Conservation (phyloP, 192 early-diverging fungal genomes). For the Entomortierella parvispora region DNA sequence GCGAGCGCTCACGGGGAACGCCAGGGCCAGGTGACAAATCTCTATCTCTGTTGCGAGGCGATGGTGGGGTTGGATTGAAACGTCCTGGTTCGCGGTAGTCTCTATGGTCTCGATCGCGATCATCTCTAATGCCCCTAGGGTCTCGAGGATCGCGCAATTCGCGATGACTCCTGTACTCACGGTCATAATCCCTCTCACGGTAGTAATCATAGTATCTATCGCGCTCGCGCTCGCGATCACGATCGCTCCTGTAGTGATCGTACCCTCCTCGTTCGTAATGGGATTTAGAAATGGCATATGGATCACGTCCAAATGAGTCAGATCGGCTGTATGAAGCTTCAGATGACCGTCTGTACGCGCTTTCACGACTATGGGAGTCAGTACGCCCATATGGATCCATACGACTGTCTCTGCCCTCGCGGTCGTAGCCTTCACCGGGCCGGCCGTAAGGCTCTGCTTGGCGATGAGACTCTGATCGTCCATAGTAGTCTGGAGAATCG, state of each 20-base stretch:
- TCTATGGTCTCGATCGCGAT: slow-evolving; percentile 17
- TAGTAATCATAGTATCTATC: slow-evolving; percentile 47
- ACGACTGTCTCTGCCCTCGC: slow-evolving; percentile 22
- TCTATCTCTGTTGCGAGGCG: slow-evolving; percentile 25
- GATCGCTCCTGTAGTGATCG: slow-evolving; percentile 39
- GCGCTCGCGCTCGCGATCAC: slow-evolving; percentile 40
- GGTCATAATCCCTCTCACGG: slow-evolving; percentile 40
- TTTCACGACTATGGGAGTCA: slow-evolving; percentile 35
- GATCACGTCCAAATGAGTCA: slow-evolving; percentile 36
- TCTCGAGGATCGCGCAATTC: slow-evolving; percentile 37
- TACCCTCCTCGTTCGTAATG: slow-evolving; percentile 45
- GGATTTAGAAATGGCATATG: slow-evolving; percentile 31
- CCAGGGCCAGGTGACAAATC: slow-evolving; percentile 17
- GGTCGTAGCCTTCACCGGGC: slow-evolving; percentile 12
- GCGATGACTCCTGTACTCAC: slow-evolving; percentile 32
- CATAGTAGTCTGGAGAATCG: slow-evolving; percentile 32
- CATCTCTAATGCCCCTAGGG: slow-evolving; percentile 14
- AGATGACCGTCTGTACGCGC: slow-evolving; percentile 27
- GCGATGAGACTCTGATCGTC: slow-evolving; percentile 32
- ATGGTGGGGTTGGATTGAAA: slow-evolving; percentile 22
- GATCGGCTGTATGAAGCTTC: slow-evolving; percentile 30
- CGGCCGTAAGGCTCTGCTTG: slow-evolving; percentile 16
- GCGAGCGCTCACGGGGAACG: slow-evolving; percentile 17
- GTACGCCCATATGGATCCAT: slow-evolving; percentile 29
- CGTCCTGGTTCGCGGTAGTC: slow-evolving; percentile 24